Conservation (phyloP, 2,329 filamentous ascomycete genomes). For the Colletotrichum sp. region DNA sequence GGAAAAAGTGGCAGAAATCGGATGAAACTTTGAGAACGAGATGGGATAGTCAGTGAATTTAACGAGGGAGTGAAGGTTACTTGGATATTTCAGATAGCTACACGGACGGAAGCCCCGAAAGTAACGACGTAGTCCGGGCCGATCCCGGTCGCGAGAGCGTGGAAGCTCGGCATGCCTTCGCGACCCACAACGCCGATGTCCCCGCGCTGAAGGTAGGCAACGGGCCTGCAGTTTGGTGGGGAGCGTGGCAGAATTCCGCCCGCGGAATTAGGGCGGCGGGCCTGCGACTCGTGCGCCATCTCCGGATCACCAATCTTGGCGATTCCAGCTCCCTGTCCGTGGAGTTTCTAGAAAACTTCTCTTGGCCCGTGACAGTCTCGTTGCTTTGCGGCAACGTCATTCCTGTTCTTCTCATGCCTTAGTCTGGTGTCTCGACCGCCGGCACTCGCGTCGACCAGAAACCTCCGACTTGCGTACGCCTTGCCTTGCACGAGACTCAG, state of each 20-base stretch:
- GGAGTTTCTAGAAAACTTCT: slow-evolving; percentile 1
- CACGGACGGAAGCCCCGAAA: not conserved
- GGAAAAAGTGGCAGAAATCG: not conserved
- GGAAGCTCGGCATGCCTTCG: not conserved
- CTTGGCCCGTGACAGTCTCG: not conserved
- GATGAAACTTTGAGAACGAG: not conserved
- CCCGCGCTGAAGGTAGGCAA: not conserved
- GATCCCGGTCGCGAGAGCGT: not conserved
- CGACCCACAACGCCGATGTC: not conserved
- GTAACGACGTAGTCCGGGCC: not conserved
- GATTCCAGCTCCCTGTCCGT: not conserved
- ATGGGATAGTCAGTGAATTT: not conserved
- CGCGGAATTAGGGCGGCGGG: not conserved
- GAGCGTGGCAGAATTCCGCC: not conserved
- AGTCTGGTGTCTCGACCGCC: not conserved
- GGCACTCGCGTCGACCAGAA: not conserved
- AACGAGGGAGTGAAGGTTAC: not conserved
- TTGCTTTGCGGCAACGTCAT: not conserved
- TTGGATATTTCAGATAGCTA: not conserved
- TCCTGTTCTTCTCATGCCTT: not conserved
- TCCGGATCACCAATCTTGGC: slow-evolving; percentile 12
- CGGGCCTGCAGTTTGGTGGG: not conserved
- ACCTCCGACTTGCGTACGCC: not conserved
- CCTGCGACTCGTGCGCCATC: not conserved
- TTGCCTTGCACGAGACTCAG: not conserved